Percentiles rank a stretch among this genome's conserved stretches.
phyloP scores from a whole-genome alignment of 108 stramenopile species.

The Aurantiochytrium sp. region DNA sequence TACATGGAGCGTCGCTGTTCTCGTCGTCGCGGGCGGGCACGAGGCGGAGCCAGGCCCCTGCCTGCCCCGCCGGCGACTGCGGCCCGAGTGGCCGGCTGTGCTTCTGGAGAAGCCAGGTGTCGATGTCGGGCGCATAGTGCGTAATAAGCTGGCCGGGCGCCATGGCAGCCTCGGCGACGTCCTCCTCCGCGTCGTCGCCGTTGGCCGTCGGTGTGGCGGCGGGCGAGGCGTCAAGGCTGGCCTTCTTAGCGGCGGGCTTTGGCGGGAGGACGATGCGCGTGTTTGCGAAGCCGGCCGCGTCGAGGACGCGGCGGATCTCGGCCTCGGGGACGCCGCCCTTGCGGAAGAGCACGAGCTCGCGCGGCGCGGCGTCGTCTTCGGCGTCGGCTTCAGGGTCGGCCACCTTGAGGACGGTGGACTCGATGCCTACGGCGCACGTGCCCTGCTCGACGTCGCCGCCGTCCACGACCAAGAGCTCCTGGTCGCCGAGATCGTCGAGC shows the following conservation, averaged over 20 bases:
- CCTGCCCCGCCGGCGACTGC: background rate
- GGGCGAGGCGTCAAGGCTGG: slow-evolving; percentile 37
- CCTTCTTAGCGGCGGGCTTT: background rate
- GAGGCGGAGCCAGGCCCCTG: background rate
- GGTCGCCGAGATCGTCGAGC: slow-evolving; percentile 77
- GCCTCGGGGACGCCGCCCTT: slow-evolving; percentile 36
- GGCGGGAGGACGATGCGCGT: background rate
- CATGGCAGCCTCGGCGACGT: slow-evolving; percentile 61
- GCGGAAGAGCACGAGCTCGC: slow-evolving; percentile 36
- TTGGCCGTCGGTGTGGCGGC: slow-evolving; percentile 46
- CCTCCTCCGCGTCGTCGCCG: background rate
- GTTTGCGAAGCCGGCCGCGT: background rate
- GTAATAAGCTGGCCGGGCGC: slow-evolving; percentile 88
- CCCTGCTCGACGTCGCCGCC: background rate
- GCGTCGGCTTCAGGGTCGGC: background rate
- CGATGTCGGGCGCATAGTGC: slow-evolving; percentile 90
- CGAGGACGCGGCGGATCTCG: slow-evolving; percentile 10
- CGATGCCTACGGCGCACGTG: slow-evolving; percentile 59
- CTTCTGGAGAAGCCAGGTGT: slow-evolving; percentile 60
- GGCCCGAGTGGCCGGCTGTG: background rate
- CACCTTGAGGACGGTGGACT: slow-evolving; percentile 60
- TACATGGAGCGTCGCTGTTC: too few relatives aligned
- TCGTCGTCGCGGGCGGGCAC: background rate
- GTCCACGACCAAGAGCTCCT: slow-evolving; percentile 64
- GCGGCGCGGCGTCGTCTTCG: background rate